Base-by-base conservation (phyloP, 768 basidiomycete species). In the Solioccasus polychromus region DNA sequence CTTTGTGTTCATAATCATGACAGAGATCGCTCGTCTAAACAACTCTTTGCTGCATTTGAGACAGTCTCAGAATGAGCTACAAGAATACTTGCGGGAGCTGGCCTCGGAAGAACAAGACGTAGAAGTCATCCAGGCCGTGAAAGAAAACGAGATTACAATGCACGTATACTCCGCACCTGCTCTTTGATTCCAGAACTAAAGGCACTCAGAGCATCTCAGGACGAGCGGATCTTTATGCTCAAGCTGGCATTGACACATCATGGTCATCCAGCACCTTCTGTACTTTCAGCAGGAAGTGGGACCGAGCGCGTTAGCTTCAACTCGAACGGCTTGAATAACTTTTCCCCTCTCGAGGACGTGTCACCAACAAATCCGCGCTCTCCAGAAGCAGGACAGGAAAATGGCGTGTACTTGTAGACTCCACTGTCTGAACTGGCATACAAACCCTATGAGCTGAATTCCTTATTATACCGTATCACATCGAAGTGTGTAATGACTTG, bases 91-190 rank as follows among this genome's bases (percentile, higher is more conserved):
- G 32, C 62, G 52, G 8, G 64, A 63, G 17, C 61, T 71, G 23
- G 50, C 61, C 17, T 47, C 68, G 6, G 62, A 61, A 32, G 62
- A 64, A 42, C 61, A 64, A 4, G 88, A 89, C 59, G 66, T 68
- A 6, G 87, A 88, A 39, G 60, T 89, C 8, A 58, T 56, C 25
- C 71, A 76, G 36, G 88, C 83, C 9, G 63, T 82, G 8, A 71
- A 79, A 45, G 90, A 92, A 65, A 92, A 92, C 58, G 71, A 82
- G 53, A 64, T 53, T 3, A 84, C 86, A 32, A 87, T 92, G 89
- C 60, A 65, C 37, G 62, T 63, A 52, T 45, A 35, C 34, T n/a
- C 83, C 56, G 45, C 75, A 66, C 14, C 25, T n/a, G 29, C 22
- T 14, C 17, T 35, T 35, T 47, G 47, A 39, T 25, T 35, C 41